These are phyloP conservation scores for Linderniella brevidens DNA, from an alignment of 257 asterid species.

Conservation along the genomic window DNA sequence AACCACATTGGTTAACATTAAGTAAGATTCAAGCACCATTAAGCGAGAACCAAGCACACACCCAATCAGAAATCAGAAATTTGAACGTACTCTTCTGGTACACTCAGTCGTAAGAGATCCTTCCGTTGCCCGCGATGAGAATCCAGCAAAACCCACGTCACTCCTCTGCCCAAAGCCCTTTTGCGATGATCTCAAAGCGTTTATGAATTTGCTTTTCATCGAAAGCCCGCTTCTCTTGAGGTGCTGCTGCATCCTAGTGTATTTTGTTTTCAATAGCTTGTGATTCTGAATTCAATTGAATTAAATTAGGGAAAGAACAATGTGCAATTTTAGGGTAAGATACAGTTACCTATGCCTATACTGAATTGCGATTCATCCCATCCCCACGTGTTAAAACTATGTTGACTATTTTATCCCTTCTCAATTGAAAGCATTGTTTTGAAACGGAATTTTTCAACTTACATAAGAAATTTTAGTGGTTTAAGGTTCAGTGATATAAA, in stretches of 20 bases:
- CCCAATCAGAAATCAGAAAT: background rate
- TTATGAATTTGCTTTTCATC: constrained; percentile 22
- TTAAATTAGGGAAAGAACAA: too few relatives aligned
- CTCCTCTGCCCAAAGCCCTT: constrained; percentile 20
- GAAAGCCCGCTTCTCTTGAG: constrained; percentile 24
- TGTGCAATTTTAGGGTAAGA: too few relatives aligned
- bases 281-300: too few relatives aligned
- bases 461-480: too few relatives aligned
- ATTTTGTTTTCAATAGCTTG: too few relatives aligned
- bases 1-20: background rate
- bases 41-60: background rate
- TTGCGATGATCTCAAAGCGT: constrained; percentile 21
- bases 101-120: constrained; percentile 16
- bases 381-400: too few relatives aligned
- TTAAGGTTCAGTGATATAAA: too few relatives aligned
- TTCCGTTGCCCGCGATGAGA: constrained; percentile 22
- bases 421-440: too few relatives aligned
- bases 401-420: too few relatives aligned
- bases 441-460: too few relatives aligned
- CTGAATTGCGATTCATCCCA: too few relatives aligned
- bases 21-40: constrained; percentile 7
- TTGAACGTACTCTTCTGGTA: constrained; percentile 25
- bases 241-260: constrained; percentile 19
- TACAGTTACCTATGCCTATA: too few relatives aligned
- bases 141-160: constrained; percentile 22